A percentile compares a stretch with the other conserved stretches of the same genome.
Conservation (phyloP, 257 asterid species). For the Handroanthus guayacan region DNA sequence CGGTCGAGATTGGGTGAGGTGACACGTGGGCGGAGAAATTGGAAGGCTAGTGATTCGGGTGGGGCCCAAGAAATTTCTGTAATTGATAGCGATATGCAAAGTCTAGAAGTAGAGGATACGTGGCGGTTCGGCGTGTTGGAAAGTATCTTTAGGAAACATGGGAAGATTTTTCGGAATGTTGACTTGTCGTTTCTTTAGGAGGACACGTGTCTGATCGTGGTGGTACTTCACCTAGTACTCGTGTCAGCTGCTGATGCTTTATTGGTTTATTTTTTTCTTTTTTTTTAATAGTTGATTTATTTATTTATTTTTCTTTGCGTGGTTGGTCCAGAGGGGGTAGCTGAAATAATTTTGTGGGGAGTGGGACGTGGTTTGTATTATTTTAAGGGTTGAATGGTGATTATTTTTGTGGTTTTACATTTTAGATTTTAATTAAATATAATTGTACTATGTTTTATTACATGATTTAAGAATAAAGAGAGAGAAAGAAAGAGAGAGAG, state of each 20-base stretch:
- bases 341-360: too few relatives aligned
- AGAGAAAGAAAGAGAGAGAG: too few relatives aligned
- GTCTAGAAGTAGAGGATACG: conserved; percentile 33
- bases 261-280: conserved; percentile 1
- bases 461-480: too few relatives aligned
- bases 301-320: too few relatives aligned
- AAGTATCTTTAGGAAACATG: conserved; percentile 30
- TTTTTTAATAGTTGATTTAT: neutral
- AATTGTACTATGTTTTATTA: too few relatives aligned
- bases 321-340: too few relatives aligned
- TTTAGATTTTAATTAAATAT: too few relatives aligned
- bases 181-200: conserved; percentile 30
- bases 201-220: conserved; percentile 43
- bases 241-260: conserved; percentile 39
- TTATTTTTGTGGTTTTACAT: too few relatives aligned
- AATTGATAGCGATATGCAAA: neutral
- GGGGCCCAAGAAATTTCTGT: conserved; percentile 18
- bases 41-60: neutral
- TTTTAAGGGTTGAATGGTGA: too few relatives aligned
- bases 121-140: conserved; percentile 40
- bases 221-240: conserved; percentile 30
- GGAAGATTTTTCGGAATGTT: conserved; percentile 43
- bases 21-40: conserved; percentile 38
- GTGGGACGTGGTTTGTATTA: too few relatives aligned
- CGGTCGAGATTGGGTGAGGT: neutral